A percentile compares a stretch with the other conserved stretches of the same genome.
phyloP scores from a whole-genome alignment of 2,329 filamentous ascomycete genomes.

The Lachnellula willkommii region DNA sequence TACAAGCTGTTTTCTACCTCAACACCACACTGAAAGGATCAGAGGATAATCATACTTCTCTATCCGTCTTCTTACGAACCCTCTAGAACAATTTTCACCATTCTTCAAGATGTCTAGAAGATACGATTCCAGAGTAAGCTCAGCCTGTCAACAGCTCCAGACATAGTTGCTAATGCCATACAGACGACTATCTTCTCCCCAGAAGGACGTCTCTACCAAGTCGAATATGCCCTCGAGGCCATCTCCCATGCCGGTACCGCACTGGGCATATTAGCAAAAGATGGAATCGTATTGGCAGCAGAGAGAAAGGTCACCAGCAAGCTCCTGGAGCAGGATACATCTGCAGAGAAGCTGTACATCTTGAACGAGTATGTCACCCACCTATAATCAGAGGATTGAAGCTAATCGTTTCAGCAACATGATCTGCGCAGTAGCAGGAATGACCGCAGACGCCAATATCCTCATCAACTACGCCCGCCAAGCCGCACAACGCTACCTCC shows the following conservation, averaged over 20 bases:
- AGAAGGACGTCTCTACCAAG: slow-evolving; percentile 96
- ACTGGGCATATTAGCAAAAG: slow-evolving; percentile 91
- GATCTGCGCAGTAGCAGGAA: slow-evolving; percentile 98
- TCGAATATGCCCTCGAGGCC: slow-evolving; percentile 97
- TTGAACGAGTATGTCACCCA: slow-evolving; percentile 75
- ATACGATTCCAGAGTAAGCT: slow-evolving; percentile 90
- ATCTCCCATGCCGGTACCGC: slow-evolving; percentile 98
- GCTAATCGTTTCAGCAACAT: slow-evolving; percentile 68
- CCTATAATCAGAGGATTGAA: background rate
- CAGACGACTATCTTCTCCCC: slow-evolving; percentile 99
- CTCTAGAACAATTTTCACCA: background rate
- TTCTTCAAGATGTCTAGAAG: slow-evolving; percentile 72
- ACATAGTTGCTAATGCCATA: slow-evolving; percentile 15
- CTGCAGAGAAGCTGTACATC: slow-evolving; percentile 99
- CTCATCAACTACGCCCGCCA: slow-evolving; percentile 99
- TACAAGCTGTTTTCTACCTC: background rate
- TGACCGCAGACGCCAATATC: slow-evolving; percentile 99
- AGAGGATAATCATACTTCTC: background rate
- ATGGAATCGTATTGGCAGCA: slow-evolving; percentile 96
- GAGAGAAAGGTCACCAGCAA: slow-evolving; percentile 99
- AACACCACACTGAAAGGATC: background rate
- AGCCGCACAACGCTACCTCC: slow-evolving; percentile 92
- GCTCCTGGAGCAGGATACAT: slow-evolving; percentile 97
- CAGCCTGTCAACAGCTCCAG: slow-evolving; percentile 13
- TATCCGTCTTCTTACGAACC: background rate